These are phyloP conservation scores for Ophiostoma pallidulum DNA, from an alignment of 2,329 filamentous ascomycete genomes.

Conservation along the genomic window DNA sequence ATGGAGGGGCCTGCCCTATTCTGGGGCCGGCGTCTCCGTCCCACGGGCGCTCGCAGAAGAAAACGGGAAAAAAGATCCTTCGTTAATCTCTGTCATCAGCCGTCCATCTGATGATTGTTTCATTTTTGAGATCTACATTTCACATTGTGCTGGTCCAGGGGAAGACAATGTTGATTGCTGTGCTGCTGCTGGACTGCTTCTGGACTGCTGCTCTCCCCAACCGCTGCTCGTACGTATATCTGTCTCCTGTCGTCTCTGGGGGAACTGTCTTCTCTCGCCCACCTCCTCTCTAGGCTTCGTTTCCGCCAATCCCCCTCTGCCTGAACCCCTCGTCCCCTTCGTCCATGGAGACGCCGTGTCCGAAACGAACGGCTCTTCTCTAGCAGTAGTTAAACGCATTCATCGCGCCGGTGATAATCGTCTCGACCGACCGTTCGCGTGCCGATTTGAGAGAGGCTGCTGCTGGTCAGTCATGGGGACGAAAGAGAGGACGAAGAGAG, in stretches of 20 bases:
- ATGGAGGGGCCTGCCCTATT: slow-evolving; percentile 18
- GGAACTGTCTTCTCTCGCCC: too few species aligned
- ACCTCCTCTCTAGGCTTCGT: too few species aligned
- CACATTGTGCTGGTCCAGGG: background rate
- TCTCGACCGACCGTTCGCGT: slow-evolving; percentile 6
- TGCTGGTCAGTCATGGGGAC: background rate
- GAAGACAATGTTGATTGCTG: too few species aligned
- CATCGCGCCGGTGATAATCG: slow-evolving; percentile 4
- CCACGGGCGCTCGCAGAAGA: slow-evolving; percentile 34
- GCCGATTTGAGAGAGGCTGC: slow-evolving; percentile 5
- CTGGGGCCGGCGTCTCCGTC: slow-evolving; percentile 13
- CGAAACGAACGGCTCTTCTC: too few species aligned
- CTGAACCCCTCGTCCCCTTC: too few species aligned
- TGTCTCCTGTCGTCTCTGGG: too few species aligned
- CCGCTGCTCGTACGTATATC: too few species aligned
- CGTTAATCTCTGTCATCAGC: slow-evolving; percentile 48
- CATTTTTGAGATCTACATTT: slow-evolving; percentile 50
- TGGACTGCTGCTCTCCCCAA: too few species aligned
- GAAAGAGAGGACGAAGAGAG: too few species aligned
- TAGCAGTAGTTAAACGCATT: background rate
- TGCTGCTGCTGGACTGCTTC: too few species aligned
- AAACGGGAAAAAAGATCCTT: slow-evolving; percentile 41
- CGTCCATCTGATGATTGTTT: slow-evolving; percentile 43
- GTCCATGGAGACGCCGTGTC: too few species aligned
- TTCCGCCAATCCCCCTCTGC: too few species aligned